Percentiles rank a stretch among this genome's conserved stretches.
These are phyloP conservation scores for Pseudogymnoascus sp. DNA, from an alignment of 2,329 filamentous ascomycete genomes.

Conservation along the genomic window DNA sequence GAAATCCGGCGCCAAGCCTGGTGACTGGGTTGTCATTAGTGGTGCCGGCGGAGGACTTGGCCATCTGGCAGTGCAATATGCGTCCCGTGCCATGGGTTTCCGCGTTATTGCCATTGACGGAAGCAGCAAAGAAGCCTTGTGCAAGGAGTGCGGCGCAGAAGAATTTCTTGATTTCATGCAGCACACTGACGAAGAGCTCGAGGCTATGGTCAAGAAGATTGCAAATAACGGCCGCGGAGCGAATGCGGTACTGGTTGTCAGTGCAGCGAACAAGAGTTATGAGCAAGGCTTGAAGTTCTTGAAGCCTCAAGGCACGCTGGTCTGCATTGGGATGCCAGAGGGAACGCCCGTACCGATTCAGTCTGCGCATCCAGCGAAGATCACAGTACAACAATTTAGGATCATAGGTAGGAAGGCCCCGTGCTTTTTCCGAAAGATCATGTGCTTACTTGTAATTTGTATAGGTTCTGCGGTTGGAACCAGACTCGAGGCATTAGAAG, in stretches of 20 bases:
- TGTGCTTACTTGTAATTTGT: no score
- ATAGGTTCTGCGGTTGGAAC: no score
- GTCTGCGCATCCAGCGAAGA: constrained; percentile 34
- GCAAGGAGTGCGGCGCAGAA: constrained; percentile 55
- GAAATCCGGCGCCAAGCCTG: constrained; percentile 47
- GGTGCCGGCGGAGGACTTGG: constrained; percentile 58
- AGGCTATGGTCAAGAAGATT: constrained; percentile 45
- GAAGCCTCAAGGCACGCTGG: constrained; percentile 43
- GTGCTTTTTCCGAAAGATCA: no score
- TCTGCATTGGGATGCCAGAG: constrained; percentile 46
- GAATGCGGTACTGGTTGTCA: constrained; percentile 54
- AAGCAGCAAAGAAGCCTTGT: constrained; percentile 49
- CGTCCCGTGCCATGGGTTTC: constrained; percentile 51
- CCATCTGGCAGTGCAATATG: constrained; percentile 56
- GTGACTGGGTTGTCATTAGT: constrained; percentile 44
- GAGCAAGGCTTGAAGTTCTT: constrained; percentile 42
- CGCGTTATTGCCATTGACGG: constrained; percentile 60
- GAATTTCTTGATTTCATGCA: constrained; percentile 58
- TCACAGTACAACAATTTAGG: constrained; percentile 38
- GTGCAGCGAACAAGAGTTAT: constrained; percentile 44
- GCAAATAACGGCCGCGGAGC: constrained; percentile 48
- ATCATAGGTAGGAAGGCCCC: constrained; percentile 34
- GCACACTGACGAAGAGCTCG: constrained; percentile 39
- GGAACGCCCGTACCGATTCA: constrained; percentile 36
- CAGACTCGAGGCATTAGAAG: no score